Base-by-base conservation (phyloP, 2,329 filamentous ascomycete species). In the Nigrospora osmanthi region DNA sequence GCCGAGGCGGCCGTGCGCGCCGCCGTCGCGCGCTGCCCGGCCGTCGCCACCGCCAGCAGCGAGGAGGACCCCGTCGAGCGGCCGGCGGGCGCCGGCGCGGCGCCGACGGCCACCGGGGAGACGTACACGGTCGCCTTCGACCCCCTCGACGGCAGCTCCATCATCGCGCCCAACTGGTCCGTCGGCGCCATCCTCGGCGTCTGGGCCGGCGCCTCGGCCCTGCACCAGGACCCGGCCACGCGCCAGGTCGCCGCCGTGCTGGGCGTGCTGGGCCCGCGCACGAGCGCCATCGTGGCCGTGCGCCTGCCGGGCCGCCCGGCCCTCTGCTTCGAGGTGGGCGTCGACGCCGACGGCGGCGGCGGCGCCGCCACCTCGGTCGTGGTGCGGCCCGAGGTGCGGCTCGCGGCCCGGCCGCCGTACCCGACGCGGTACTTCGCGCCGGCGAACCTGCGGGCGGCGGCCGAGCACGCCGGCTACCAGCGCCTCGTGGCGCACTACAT, bases 91-190 rank as follows among this genome's bases (percentile, higher is more conserved):
- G 7, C 17, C 37, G 30, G 12, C 12, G 34, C 15, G 40, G 72
- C 80, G n/a, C n/a, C n/a, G 52, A 55, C 62, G 30, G 83, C 82
- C 59, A 73, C 78, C 0, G 60, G 83, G 2, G 73, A 80, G 52
- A 55, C 62, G 28, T 83, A 83, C 59, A 73, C 78, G 0, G 60
- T 81, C 10, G 78, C 77, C 0, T 83, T 83, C 52, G 80, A 83
- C 52, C 80, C 80, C 0, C 69, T 83, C 0, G 80, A 83, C 51
- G 80, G 80, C 11, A 79, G 74, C 58, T 81, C 75, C 49, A 79
- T 80, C 53, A 77, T 80, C 37, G 72, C 66, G 1, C 67, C 76
- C 1, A 79, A 79, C 54, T 80, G 75, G 75, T 68, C 72, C 1
- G 76, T 80, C 10, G 76, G 76, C 17, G 72, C 77, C 39, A 83